Evolutionary conservation across 2,329 filamentous ascomycete species (phyloP).

Genomic region (Akanthomyces dipterigenus): DNA sequence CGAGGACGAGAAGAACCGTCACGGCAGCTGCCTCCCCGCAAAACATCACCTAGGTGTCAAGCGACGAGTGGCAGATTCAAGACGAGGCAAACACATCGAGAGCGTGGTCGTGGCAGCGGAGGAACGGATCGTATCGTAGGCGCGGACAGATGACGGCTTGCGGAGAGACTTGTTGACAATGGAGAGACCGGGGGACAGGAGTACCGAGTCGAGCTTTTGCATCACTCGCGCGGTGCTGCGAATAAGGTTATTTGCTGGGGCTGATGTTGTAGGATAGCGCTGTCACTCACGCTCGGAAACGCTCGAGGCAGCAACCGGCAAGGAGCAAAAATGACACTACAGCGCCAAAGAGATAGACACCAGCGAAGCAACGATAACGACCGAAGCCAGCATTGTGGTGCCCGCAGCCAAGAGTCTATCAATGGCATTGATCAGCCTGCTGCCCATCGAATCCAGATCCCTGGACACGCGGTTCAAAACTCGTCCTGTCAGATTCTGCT

Average conservation of each 20-base stretch:
- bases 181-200: not conserved
- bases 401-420: not conserved
- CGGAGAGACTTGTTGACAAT: not conserved
- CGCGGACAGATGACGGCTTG: not conserved
- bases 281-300: not conserved
- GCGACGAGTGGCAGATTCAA: not conserved
- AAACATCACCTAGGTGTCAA: slow-evolving; percentile 8
- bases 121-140: slow-evolving; percentile 1
- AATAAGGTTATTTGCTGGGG: not conserved
- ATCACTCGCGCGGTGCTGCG: slow-evolving; percentile 1
- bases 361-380: slow-evolving; percentile 1
- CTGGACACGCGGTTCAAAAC: slow-evolving; percentile 5
- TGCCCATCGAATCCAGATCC: slow-evolving; percentile 6
- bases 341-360: not conserved
- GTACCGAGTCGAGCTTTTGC: slow-evolving; percentile 1
- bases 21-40: not conserved
- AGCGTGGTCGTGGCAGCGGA: not conserved
- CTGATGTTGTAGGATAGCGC: not conserved
- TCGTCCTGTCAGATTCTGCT: slow-evolving; percentile 2
- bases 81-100: not conserved
- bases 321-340: slow-evolving; percentile 2
- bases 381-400: slow-evolving; percentile 4
- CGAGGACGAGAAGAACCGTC: not conserved
- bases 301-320: not conserved
- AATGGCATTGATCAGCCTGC: slow-evolving; percentile 5